Base-by-base conservation (phyloP, 352 stramenopile species). In the Phytopythium helicoides region DNA sequence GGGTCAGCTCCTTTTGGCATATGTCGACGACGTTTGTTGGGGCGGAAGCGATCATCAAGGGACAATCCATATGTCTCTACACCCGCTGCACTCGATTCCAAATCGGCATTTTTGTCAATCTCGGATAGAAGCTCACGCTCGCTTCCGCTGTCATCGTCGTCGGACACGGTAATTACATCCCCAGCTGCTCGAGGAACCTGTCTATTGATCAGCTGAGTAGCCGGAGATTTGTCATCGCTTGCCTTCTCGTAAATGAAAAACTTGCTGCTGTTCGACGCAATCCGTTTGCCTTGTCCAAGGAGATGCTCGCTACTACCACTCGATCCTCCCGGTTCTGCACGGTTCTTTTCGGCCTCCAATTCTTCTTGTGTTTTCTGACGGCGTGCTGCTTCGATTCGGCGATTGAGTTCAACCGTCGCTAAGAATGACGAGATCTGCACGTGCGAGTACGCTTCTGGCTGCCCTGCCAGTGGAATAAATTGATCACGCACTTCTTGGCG, bases 341-440 rank as follows among this genome's bases (percentile, higher is more conserved):
- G 39, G 21, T 60, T 62, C 8, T 68, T 66, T 19, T 68, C 54
- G 11, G 60, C 45, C 22, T 77, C 58, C 62, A 87, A 73, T 33
- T 87, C 69, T 7, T 71, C 58, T 10, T 87, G 67, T 1, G 66
- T 70, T 44, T 86, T 83, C 55, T 87, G 70, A 7, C 66, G 57
- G 26, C 86, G 76, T 0, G 73, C 77, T 9, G 67, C 70, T 56
- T 77, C 71, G 26, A 95, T 82, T 10, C 72, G 71, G 28, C 91
- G 75, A 63, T 98, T 98, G 11, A 99, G 62, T 25, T 76, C 68
- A 37, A 81, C 96, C 0, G 79, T 94, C 45, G 90, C 87, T 23
- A 99, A 66, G 67, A 99, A 99, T 46, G 97, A 96, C 3, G 79
- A 70, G 28, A 99, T 80, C 58, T 99, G 97, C 16, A 86, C 93